Evolutionary conservation across 2,329 filamentous ascomycete species (phyloP).

Genomic region (Cladosporium sp.): DNA sequence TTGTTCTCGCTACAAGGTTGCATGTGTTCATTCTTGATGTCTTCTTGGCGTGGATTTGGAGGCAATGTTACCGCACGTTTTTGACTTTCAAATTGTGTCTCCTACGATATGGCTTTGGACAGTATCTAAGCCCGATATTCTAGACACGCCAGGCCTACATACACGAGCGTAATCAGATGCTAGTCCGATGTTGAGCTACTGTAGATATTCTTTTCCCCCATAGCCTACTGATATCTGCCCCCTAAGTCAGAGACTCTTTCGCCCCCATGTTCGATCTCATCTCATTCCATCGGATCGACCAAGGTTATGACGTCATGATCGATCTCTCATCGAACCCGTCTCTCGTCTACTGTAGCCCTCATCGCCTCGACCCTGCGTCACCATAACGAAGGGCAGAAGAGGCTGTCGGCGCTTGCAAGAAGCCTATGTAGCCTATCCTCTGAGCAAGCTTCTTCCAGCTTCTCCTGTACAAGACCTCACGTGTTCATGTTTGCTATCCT

Average conservation of each 20-base stretch:
- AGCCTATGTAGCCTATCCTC: not conserved
- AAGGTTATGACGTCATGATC: slow-evolving; percentile 7
- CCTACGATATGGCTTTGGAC: too few relatives aligned
- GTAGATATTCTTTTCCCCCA: not conserved
- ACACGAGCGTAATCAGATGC: too few relatives aligned
- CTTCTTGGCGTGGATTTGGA: not conserved
- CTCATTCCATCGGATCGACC: not conserved
- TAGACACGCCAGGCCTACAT: too few relatives aligned
- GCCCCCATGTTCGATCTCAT: not conserved
- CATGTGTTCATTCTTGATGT: not conserved
- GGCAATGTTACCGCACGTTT: not conserved
- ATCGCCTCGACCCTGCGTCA: slow-evolving; percentile 14
- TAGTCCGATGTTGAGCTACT: not conserved
- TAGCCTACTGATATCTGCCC: not conserved
- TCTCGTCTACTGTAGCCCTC: not conserved
- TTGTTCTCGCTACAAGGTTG: not conserved
- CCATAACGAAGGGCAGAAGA: slow-evolving; percentile 8
- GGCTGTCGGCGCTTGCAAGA: not conserved
- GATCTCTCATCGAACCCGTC: not conserved
- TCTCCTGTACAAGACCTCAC: not conserved
- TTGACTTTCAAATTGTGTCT: too few relatives aligned
- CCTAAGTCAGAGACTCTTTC: not conserved
- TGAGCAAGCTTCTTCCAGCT: not conserved
- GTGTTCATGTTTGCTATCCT: slow-evolving; percentile 18
- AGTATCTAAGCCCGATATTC: too few relatives aligned